Percentiles rank a stretch among this genome's conserved stretches.
Conservation (phyloP, 1,284 basidiomycete genomes). For the Ceratobasidium sp. region DNA sequence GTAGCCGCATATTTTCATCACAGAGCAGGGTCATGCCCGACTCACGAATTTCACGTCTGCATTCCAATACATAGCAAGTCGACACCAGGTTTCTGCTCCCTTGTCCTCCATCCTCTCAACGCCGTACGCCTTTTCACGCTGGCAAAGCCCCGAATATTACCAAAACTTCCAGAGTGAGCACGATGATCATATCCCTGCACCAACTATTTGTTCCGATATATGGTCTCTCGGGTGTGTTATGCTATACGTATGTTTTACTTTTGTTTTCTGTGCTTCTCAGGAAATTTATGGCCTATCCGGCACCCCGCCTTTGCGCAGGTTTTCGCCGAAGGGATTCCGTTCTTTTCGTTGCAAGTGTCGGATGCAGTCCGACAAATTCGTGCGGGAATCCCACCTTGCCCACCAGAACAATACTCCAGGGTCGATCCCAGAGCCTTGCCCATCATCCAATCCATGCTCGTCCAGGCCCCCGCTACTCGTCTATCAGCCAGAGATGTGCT, state of each 20-base stretch:
- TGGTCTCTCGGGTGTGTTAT: constrained; percentile 21
- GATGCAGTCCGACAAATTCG: too few relatives aligned
- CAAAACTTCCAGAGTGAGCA: background rate
- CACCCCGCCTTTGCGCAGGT: too few relatives aligned
- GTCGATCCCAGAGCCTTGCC: too few relatives aligned
- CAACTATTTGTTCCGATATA: constrained; percentile 17
- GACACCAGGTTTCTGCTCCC: background rate
- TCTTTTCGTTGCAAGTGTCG: too few relatives aligned
- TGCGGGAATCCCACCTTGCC: too few relatives aligned
- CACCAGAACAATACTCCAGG: too few relatives aligned
- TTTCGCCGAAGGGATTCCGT: too few relatives aligned
- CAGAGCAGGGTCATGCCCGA: background rate
- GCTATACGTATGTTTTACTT: background rate
- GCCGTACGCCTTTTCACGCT: background rate
- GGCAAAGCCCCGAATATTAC: constrained; percentile 7
- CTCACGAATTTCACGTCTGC: constrained; percentile 22
- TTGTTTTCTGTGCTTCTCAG: too few relatives aligned
- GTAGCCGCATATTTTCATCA: background rate
- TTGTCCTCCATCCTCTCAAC: background rate
- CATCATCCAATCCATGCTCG: too few relatives aligned
- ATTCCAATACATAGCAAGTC: constrained; percentile 12
- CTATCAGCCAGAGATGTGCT: too few relatives aligned
- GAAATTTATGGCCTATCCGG: too few relatives aligned
- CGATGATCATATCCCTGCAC: background rate
- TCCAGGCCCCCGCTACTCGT: background rate